Evolutionary conservation across 495 filamentous ascomycete genomes (phyloP), one percentile per base, ranked within the genome.

Genomic region (Hypoxylon subgilvum): DNA sequence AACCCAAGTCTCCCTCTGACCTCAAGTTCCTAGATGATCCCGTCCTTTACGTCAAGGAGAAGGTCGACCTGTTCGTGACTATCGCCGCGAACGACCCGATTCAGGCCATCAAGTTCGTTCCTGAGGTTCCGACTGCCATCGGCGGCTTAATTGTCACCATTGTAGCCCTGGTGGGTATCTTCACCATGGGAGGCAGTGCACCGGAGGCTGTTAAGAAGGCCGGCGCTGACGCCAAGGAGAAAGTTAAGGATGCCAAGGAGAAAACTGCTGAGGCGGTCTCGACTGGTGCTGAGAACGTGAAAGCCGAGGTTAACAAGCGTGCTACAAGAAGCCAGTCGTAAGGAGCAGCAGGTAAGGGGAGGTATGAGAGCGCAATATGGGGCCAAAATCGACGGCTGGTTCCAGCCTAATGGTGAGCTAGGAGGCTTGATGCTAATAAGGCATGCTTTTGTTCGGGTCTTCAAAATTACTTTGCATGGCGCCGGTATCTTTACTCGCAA

Each of bases 1-100:
- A 79, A 54, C 73, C 79, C 55, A 76, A 75, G 62, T 86, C 85
- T 19, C 85, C 90, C 46, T 77, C 71, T 39, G 91, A 92, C 70
- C 86, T 92, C 55, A 87, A 85, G 70, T 97, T 99, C 87, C 75
- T 86, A 72, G 95, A 97, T 63, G 90, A 97, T 81, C 95, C 95
- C 18, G 81, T 96, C 51, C 74, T 73, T 69, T 97, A 91, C 76
- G 79, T 96, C 77, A 88, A 84, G 72, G 90, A 96, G 84, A 96
- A 96, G 83, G 76, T 95, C 55, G 87, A 96, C 69, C 82, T 90
- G 50, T 97, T 96, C 82, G 68, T 91, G 45, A 86, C 85, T 55
- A 87, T 96, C 65, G 88, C 85, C 73, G 87, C 92, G 82, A 84
- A 84, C 57, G 88, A 97, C 72, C 95, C 95, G 34, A 60, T 99